phyloP scores from a whole-genome alignment of 2,329 filamentous ascomycete species.

The Aureobasidium zeae region DNA sequence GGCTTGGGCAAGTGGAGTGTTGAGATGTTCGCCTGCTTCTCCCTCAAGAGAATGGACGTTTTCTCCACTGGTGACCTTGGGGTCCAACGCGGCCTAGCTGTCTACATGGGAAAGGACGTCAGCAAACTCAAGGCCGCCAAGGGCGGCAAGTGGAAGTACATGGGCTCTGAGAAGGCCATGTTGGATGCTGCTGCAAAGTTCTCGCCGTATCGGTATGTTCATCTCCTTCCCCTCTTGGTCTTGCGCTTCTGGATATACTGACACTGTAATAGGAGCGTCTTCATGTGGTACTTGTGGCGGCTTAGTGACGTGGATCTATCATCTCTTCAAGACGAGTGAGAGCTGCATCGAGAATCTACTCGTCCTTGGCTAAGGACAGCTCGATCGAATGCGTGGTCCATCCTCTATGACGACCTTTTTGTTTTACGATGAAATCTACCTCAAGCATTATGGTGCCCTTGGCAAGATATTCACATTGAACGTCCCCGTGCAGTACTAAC shows the following conservation, averaged over 20 bases:
- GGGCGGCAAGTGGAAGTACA: conserved; percentile 94
- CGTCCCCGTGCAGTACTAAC: too few relatives aligned
- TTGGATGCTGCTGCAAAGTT: conserved; percentile 69
- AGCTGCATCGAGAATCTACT: too few relatives aligned
- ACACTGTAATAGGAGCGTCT: conserved; percentile 54
- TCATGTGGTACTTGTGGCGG: conserved; percentile 99
- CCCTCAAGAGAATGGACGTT: conserved; percentile 87
- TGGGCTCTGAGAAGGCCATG: conserved; percentile 83
- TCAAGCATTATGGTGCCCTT: too few relatives aligned
- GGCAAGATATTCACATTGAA: too few relatives aligned
- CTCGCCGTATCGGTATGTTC: conserved; percentile 61
- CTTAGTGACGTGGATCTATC: conserved; percentile 61
- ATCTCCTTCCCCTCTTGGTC: background rate
- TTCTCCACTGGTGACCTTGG: conserved; percentile 88
- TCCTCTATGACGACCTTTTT: too few relatives aligned
- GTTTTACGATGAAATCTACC: too few relatives aligned
- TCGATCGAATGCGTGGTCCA: too few relatives aligned
- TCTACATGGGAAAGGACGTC: conserved; percentile 73
- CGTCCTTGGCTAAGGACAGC: too few relatives aligned
- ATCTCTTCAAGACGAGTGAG: conserved; percentile 34
- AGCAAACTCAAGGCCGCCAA: conserved; percentile 69
- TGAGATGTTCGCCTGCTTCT: conserved; percentile 97
- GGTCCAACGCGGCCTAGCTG: conserved; percentile 88
- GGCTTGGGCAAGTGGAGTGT: conserved; percentile 86
- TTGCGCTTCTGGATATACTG: conserved; percentile 8